phyloP scores from a whole-genome alignment of 192 early-diverging fungal species.

The Dissophora globulifera region DNA sequence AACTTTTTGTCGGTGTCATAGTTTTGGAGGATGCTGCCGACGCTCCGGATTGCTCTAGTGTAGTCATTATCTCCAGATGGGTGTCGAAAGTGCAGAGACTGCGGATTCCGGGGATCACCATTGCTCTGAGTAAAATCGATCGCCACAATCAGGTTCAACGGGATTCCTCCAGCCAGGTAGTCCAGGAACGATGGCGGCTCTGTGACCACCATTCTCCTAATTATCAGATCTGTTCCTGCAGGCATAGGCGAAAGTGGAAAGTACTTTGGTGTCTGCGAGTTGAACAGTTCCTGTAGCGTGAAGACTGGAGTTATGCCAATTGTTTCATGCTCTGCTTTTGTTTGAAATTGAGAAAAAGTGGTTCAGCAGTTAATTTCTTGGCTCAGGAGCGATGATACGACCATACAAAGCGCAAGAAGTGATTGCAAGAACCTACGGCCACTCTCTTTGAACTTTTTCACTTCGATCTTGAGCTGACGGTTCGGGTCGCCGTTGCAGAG shows the following conservation, averaged over 20 bases:
- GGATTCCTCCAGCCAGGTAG: constrained; percentile 64
- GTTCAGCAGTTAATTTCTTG: too few relatives aligned
- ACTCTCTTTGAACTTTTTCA: constrained; percentile 48
- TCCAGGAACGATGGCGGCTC: constrained; percentile 64
- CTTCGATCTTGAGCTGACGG: constrained; percentile 42
- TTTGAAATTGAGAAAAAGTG: too few relatives aligned
- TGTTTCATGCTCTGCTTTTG: constrained; percentile 48
- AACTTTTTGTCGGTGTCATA: constrained; percentile 68
- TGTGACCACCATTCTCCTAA: constrained; percentile 49
- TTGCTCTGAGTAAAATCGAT: constrained; percentile 71
- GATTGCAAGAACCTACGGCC: constrained; percentile 11
- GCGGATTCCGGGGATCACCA: constrained; percentile 59
- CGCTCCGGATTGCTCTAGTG: constrained; percentile 62
- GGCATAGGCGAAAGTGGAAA: constrained; percentile 48
- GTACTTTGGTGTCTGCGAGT: constrained; percentile 19
- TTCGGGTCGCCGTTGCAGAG: constrained; percentile 55
- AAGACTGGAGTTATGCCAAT: constrained; percentile 39
- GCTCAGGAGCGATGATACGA: too few relatives aligned
- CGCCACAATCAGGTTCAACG: constrained; percentile 64
- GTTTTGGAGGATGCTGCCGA: constrained; percentile 58
- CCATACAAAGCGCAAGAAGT: not conserved
- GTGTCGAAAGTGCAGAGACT: constrained; percentile 61
- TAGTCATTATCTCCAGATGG: constrained; percentile 59
- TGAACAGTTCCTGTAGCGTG: constrained; percentile 30
- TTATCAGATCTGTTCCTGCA: constrained; percentile 33